Base-by-base conservation (phyloP, 2,329 filamentous ascomycete species). In the Calycina herbarum region DNA sequence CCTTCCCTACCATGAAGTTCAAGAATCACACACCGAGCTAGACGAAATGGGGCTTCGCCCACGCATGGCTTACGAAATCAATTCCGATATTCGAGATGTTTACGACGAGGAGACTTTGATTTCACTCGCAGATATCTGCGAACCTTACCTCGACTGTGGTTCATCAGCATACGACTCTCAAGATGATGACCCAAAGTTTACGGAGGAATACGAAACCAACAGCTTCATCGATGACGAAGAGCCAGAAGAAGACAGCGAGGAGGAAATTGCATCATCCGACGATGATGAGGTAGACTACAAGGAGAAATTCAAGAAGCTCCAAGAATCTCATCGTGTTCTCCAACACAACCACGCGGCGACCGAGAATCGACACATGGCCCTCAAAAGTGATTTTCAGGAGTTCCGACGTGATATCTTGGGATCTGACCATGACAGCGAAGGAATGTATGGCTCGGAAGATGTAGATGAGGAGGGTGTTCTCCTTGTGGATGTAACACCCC, bases 111-210 rank as follows among this genome's bases (percentile, higher is more conserved):
- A 54, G 48, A 54, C 48, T 13, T 54, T 54, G 48, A 54, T 54
- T 27, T 54, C 48, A 27, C 48, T 27, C 10, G n/a, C 20, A 27
- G 48, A 54, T n/a, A 58, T 64, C 15, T 15, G 63, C 0, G 64
- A 65, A 13, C 33, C 42, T 1, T 70, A 69, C 54, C 66, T 74
- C 8, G 74, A 75, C 33, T 68, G 71, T 31, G 66, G 72, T 6
- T 68, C 69, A 1, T 72, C 71, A 0, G 74, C 74, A 8, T 76
- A 74, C 58, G 73, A 75, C 62, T 68, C 73, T 8, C 70, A 72
- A 62, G 72, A 75, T 45, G 70, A 68, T 1, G 33, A 60, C 5
- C 15, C 62, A 6, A 15, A 71, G 8, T 17, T 66, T 4, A 10
- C 62, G 11, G 72, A 75, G 13, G 66, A 72, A 5, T 74, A 76